Conservation (phyloP, 2,329 filamentous ascomycete species). For the Colletotrichum sp. region DNA sequence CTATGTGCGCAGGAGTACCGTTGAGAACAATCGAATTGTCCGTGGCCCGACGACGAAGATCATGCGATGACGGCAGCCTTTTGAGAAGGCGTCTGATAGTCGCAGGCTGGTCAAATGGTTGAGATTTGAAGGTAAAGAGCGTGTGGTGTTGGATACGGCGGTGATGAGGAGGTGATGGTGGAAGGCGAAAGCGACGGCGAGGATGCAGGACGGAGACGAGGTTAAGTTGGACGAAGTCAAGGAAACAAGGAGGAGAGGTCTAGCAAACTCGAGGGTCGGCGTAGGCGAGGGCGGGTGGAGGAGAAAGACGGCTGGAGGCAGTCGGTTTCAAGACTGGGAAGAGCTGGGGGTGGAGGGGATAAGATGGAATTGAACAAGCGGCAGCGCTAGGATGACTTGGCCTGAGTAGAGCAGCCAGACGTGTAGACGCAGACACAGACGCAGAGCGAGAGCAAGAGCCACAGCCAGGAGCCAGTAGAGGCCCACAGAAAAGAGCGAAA, state of each 20-base stretch:
- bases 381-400: conserved; percentile 16
- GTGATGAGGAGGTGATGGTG: neutral
- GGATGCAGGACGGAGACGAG: neutral
- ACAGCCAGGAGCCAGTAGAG: neutral
- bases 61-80: conserved; percentile 8
- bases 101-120: neutral
- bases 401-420: conserved; percentile 7
- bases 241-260: conserved; percentile 11
- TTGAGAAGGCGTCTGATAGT: neutral
- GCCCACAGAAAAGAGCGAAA: neutral
- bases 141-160: neutral
- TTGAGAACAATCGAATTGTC: conserved; percentile 6
- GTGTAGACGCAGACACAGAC: neutral
- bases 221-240: conserved; percentile 2
- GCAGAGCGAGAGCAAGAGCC: neutral
- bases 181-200: neutral
- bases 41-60: neutral
- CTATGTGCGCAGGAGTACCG: neutral
- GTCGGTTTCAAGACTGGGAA: conserved; percentile 15
- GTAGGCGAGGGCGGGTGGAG: conserved; percentile 3
- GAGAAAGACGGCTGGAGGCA: conserved; percentile 9
- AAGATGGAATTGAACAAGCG: conserved; percentile 22
- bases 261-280: conserved; percentile 2
- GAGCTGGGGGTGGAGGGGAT: conserved; percentile 23
- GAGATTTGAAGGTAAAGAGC: neutral